Evolutionary conservation across 805 yeast species (phyloP).

Genomic region (Candida corydali): DNA sequence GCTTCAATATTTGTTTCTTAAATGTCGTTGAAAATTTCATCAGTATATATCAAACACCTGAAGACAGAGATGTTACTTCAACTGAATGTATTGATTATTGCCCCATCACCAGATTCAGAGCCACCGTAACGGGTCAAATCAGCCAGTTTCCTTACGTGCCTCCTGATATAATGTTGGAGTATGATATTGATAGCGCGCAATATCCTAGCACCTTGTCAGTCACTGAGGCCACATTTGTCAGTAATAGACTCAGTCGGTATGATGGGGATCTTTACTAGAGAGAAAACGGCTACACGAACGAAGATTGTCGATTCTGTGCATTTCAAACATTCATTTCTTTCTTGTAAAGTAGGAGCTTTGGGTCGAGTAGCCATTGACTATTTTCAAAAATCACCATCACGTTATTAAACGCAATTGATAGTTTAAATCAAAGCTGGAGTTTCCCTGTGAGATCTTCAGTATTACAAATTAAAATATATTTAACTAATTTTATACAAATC

Average conservation of each 20-base stretch:
- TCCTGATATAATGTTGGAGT: slow-evolving; percentile 21
- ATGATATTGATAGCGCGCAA: slow-evolving; percentile 27
- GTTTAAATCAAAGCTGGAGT: no score
- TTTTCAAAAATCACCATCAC: no score
- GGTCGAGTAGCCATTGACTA: slow-evolving; percentile 39
- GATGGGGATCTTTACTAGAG: slow-evolving; percentile 38
- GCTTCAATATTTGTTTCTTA: no score
- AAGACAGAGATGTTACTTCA: slow-evolving; percentile 24
- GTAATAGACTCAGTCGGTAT: slow-evolving; percentile 37
- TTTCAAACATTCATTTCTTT: slow-evolving; percentile 35
- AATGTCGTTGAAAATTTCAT: slow-evolving; percentile 11
- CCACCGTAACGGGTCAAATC: slow-evolving; percentile 5
- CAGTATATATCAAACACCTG: slow-evolving; percentile 27
- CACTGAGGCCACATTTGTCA: slow-evolving; percentile 30
- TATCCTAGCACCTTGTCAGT: slow-evolving; percentile 27
- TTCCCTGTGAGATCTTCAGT: no score
- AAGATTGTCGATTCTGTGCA: slow-evolving; percentile 44
- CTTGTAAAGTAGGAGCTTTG: slow-evolving; percentile 51
- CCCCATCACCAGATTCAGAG: slow-evolving; percentile 25
- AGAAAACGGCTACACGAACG: slow-evolving; percentile 50
- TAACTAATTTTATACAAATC: slow-evolving; percentile 60
- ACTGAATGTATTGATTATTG: slow-evolving; percentile 19
- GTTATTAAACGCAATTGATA: no score
- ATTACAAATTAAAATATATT: no score
- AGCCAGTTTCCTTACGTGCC: slow-evolving; percentile 17